Evolutionary conservation across 345 rosid species (phyloP).

Genomic region (Moricandia moricandioides): DNA sequence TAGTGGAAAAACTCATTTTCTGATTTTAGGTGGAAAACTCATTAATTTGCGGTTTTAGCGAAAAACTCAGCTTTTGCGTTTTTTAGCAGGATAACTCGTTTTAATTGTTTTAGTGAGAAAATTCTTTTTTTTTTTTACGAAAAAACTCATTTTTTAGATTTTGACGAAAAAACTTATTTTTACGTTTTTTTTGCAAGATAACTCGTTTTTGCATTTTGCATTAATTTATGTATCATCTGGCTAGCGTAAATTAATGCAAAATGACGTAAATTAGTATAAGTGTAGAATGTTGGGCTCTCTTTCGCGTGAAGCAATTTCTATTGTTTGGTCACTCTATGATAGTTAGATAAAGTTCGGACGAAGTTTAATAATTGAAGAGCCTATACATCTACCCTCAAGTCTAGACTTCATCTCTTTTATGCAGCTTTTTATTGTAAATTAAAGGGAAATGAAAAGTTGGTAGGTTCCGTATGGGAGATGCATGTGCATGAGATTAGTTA

Average conservation of each 20-base stretch:
- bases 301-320: constrained; percentile 24
- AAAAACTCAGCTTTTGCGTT: too few species aligned
- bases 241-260: background rate
- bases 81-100: too few species aligned
- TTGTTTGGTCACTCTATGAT: constrained; percentile 19
- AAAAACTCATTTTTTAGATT: too few species aligned
- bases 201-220: too few species aligned
- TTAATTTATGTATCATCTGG: too few species aligned
- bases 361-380: constrained; percentile 17
- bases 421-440: background rate
- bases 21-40: too few species aligned
- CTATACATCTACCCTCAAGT: background rate
- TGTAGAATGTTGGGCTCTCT: constrained; percentile 7
- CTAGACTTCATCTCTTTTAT: background rate
- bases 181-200: background rate
- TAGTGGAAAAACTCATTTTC: too few species aligned
- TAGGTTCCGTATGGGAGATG: constrained; percentile 27
- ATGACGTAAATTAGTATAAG: background rate
- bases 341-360: background rate
- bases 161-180: too few species aligned
- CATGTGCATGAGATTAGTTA: constrained; percentile 28
- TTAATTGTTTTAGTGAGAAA: too few species aligned
- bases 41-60: too few species aligned
- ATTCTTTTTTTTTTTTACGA: too few species aligned
- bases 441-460: constrained; percentile 15